Conservation (phyloP, 2,329 filamentous ascomycete species). For the Zasmidium citrigriseum region DNA sequence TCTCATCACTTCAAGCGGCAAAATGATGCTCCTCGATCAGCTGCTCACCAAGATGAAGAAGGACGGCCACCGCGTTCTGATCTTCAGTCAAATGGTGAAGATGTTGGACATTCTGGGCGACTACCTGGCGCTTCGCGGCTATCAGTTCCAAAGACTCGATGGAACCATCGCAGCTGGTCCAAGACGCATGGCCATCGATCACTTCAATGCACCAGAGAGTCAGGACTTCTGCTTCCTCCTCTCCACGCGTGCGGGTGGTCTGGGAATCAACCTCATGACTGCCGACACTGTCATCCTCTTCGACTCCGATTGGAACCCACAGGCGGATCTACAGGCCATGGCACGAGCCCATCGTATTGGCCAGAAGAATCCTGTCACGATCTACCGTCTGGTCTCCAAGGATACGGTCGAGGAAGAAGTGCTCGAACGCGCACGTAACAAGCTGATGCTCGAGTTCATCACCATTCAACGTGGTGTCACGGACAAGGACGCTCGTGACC, state of each 20-base stretch:
- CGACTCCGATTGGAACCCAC: slow-evolving; percentile 98
- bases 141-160: slow-evolving; percentile 91
- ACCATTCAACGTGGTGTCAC: slow-evolving; percentile 97
- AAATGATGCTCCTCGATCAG: slow-evolving; percentile 98
- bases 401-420: slow-evolving; percentile 99
- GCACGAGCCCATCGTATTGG: slow-evolving; percentile 96
- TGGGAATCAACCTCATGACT: slow-evolving; percentile 99
- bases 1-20: slow-evolving; percentile 94
- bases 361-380: slow-evolving; percentile 92
- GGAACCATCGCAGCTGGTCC: slow-evolving; percentile 89
- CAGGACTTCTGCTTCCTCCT: slow-evolving; percentile 95
- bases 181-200: slow-evolving; percentile 91
- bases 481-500: slow-evolving; percentile 83
- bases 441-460: slow-evolving; percentile 94
- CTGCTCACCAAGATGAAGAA: slow-evolving; percentile 91
- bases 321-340: slow-evolving; percentile 98
- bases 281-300: slow-evolving; percentile 97
- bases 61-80: slow-evolving; percentile 92
- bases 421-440: slow-evolving; percentile 92
- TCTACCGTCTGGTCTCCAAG: slow-evolving; percentile 95
- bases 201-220: slow-evolving; percentile 96
- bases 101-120: slow-evolving; percentile 97
- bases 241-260: slow-evolving; percentile 90
- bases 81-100: slow-evolving; percentile 99
- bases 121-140: slow-evolving; percentile 89